These are phyloP conservation scores for Vaccinium darrowii DNA, from an alignment of 148 eudicot genomes.

Conservation along the genomic window DNA sequence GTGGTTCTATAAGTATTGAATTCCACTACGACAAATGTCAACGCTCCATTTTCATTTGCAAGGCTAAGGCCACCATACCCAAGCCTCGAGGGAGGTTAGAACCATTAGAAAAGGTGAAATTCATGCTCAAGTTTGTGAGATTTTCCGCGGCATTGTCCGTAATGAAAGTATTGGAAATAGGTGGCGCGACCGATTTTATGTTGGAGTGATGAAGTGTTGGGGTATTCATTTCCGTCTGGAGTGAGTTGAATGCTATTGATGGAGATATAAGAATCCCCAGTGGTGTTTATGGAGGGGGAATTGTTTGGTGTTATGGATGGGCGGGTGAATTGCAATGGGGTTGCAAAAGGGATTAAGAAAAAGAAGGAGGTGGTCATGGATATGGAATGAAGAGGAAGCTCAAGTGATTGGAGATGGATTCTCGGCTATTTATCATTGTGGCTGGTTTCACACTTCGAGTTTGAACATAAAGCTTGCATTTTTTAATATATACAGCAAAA, in stretches of 20 bases:
- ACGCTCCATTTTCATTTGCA: neutral
- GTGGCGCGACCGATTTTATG: slow-evolving; percentile 4
- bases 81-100: neutral
- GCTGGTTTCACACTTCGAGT: neutral
- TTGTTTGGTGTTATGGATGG: neutral
- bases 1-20: slow-evolving; percentile 13
- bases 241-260: slow-evolving; percentile 14
- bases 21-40: slow-evolving; percentile 20
- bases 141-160: slow-evolving; percentile 8
- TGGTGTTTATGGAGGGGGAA: neutral
- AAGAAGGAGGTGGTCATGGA: neutral
- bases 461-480: neutral
- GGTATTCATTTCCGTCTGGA: neutral
- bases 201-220: neutral
- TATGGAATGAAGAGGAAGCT: neutral
- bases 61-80: slow-evolving; percentile 14
- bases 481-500: neutral
- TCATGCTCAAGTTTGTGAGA: slow-evolving; percentile 15
- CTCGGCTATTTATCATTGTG: neutral
- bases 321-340: slow-evolving; percentile 12
- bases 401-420: neutral
- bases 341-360: neutral
- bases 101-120: slow-evolving; percentile 8
- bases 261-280: slow-evolving; percentile 15
- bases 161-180: slow-evolving; percentile 13